Conservation (phyloP, 768 basidiomycete genomes). For the Suillus hirtellus region DNA sequence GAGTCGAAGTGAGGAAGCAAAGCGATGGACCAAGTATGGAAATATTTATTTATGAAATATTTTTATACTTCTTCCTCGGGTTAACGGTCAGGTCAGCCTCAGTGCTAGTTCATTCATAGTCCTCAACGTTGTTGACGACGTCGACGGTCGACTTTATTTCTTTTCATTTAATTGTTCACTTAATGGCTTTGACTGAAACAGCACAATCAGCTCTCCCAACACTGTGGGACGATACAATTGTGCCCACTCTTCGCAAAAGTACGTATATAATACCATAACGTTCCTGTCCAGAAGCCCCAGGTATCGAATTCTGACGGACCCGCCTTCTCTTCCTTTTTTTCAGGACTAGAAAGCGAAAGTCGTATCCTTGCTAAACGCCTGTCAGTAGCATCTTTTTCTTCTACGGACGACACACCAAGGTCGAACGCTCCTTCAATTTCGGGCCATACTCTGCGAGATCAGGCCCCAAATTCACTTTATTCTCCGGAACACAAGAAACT, state of each 20-base stretch:
- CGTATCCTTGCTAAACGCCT: conserved; percentile 74
- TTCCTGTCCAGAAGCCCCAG: conserved; percentile 1
- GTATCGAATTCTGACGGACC: not conserved
- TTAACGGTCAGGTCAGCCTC: not conserved
- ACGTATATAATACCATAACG: conserved; percentile 32
- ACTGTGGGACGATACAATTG: conserved; percentile 78
- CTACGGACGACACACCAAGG: conserved; percentile 45
- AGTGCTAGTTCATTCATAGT: not conserved
- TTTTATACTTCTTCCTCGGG: conserved; percentile 1
- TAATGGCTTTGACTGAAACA: conserved; percentile 45
- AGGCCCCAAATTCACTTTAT: conserved; percentile 22
- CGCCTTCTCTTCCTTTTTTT: conserved; percentile 9
- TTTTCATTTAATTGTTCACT: conserved; percentile 14
- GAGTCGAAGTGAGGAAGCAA: conserved; percentile 1
- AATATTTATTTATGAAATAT: conserved; percentile 6
- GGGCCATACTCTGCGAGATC: conserved; percentile 22
- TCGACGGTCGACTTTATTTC: conserved; percentile 14
- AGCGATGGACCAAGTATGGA: not conserved
- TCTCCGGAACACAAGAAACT: conserved; percentile 35
- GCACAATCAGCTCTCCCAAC: conserved; percentile 44
- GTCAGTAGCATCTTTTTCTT: conserved; percentile 69
- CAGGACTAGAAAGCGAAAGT: conserved; percentile 82
- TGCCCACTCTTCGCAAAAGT: conserved; percentile 81
- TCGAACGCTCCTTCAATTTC: conserved; percentile 22
- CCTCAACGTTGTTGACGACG: conserved; percentile 1